Evolutionary conservation across 2,329 filamentous ascomycete species (phyloP).

Genomic region (Akanthomyces dipterigenus): DNA sequence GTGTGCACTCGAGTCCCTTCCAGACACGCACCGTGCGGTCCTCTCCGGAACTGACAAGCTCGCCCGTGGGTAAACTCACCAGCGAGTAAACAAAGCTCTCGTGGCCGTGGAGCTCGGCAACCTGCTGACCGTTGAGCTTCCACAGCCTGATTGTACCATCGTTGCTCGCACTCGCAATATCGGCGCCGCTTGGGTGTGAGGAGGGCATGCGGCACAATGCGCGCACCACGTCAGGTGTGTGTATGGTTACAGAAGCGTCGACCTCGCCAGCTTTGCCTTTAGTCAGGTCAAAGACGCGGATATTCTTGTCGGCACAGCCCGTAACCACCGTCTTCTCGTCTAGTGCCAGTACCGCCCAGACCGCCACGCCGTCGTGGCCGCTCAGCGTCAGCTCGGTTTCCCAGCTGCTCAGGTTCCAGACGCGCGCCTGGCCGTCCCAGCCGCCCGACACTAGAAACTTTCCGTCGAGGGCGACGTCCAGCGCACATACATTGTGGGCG

Average conservation of each 20-base stretch:
- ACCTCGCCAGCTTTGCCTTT: constrained; percentile 48
- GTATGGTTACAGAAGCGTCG: constrained; percentile 46
- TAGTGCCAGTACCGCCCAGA: constrained; percentile 88
- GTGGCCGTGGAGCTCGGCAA: constrained; percentile 77
- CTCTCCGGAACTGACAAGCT: constrained; percentile 86
- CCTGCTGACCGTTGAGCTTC: constrained; percentile 69
- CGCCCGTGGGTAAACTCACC: constrained; percentile 68
- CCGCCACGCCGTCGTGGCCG: constrained; percentile 67
- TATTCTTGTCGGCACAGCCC: constrained; percentile 84
- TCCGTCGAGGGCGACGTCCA: constrained; percentile 70
- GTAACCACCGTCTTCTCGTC: constrained; percentile 77
- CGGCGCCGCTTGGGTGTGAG: constrained; percentile 71
- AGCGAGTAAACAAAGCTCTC: constrained; percentile 93
- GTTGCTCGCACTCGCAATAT: constrained; percentile 93
- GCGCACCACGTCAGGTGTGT: constrained; percentile 76
- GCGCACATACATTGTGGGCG: constrained; percentile 75
- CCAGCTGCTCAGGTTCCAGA: constrained; percentile 86
- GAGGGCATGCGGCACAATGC: constrained; percentile 77
- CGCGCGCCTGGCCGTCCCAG: constrained; percentile 82
- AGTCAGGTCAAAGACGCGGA: constrained; percentile 73
- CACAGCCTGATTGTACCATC: constrained; percentile 85
- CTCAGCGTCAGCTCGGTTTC: constrained; percentile 64
- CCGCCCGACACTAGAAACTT: constrained; percentile 80
- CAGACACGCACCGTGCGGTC: constrained; percentile 91
- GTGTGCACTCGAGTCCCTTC: constrained; percentile 74